Base-by-base conservation (phyloP, 805 yeast species). In the Candida germanica region DNA sequence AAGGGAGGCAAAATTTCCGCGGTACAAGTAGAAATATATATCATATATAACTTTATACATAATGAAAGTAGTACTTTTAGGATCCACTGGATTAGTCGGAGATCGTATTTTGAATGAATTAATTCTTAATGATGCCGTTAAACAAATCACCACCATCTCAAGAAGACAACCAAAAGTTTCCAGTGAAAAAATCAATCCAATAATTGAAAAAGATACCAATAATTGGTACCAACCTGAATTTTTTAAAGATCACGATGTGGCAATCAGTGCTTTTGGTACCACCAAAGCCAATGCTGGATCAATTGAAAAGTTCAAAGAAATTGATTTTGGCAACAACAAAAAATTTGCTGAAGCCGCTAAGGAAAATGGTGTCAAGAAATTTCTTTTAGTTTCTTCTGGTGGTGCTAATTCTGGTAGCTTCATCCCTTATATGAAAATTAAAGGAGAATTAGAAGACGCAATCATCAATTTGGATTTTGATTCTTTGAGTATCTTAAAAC, bases 41-140 rank as follows among this genome's bases (percentile, higher is more conserved):
- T n/a, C n/a, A n/a, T n/a, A n/a, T n/a, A n/a, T n/a, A n/a, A n/a
- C n/a, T n/a, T n/a, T n/a, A n/a, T n/a, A n/a, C n/a, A n/a, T n/a
- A n/a, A 47, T 48, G 47, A 52, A 46, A 34, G 50, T 51, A 2
- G 33, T 51, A 21, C 35, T 57, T 11, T 56, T 85, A 29, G 96
- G 96, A 2, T 73, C 88, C 19, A 87, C 95, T 1, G 96, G 96
- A 2, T 61, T 86, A 14, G 80, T 83, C 38, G 96, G 95, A 6
- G 48, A 66, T 16, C 69, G 64, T 16, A 70, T 85, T 40, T 53
- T 85, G 36, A 70, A 66, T 36, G 58, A 58, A 17, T 75, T 76
- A 5, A 56, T 58, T 25, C 42, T 51, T 7, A 56, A 73, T 3
- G 40, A 61, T 1, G 48, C 58, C 3, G 64, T 73, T 26, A 36